phyloP scores from a whole-genome alignment of 1,284 basidiomycete species.

The Fistulinella staudtii region DNA sequence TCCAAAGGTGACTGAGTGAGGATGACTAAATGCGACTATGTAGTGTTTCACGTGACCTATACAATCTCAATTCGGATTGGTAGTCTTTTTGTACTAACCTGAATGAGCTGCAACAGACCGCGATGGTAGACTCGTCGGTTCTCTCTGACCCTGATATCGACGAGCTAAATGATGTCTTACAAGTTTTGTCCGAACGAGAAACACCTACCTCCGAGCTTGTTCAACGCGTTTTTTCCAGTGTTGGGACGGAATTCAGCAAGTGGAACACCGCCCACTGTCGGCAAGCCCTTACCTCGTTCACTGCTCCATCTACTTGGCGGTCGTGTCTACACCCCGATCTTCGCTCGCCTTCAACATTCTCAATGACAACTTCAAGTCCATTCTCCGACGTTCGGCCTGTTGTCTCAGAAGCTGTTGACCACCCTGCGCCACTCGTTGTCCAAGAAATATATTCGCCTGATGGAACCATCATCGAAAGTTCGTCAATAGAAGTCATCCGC shows the following conservation, averaged over 20 bases:
- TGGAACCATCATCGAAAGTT: constrained; percentile 10
- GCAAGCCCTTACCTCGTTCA: constrained; percentile 14
- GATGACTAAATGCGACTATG: background rate
- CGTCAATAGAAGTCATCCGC: constrained; percentile 15
- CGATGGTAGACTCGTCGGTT: too few species aligned
- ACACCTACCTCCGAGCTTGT: constrained; percentile 12
- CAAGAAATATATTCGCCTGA: constrained; percentile 16
- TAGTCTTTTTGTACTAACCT: too few species aligned
- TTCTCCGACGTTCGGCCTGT: background rate
- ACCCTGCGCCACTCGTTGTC: background rate
- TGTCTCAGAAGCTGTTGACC: background rate
- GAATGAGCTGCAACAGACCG: too few species aligned
- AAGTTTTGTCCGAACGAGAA: constrained; percentile 2
- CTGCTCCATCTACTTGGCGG: constrained; percentile 18
- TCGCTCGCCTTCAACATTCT: constrained; percentile 6
- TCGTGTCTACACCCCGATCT: constrained; percentile 15
- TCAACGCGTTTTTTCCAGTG: constrained; percentile 15
- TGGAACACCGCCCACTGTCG: constrained; percentile 23
- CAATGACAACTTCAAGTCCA: background rate
- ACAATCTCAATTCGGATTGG: too few species aligned
- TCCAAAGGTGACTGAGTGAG: background rate
- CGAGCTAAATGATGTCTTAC: constrained; percentile 11
- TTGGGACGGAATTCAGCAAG: constrained; percentile 18
- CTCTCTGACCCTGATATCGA: too few species aligned
- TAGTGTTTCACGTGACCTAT: background rate